phyloP scores from a whole-genome alignment of 139 green algal genomes.

The Astrephomene gubernaculifera region DNA sequence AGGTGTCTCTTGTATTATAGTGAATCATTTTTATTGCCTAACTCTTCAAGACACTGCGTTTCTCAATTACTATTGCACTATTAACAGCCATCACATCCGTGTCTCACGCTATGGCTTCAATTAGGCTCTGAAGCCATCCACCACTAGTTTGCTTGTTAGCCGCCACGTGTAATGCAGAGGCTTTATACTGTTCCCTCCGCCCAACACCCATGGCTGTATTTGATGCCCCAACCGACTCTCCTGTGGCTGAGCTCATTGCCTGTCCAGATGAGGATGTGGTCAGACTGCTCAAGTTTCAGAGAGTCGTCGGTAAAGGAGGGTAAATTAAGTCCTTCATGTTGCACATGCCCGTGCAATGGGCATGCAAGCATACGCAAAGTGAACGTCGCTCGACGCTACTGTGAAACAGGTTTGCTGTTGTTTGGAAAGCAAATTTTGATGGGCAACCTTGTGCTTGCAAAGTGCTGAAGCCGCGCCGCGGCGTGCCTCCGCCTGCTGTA shows the following conservation, averaged over 20 bases:
- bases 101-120: too few species aligned
- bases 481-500: background rate
- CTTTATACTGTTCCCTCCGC: too few species aligned
- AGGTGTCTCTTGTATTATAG: too few species aligned
- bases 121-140: too few species aligned
- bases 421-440: constrained; percentile 2
- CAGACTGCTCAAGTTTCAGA: background rate
- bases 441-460: constrained; percentile 2
- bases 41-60: too few species aligned
- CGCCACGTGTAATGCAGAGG: too few species aligned
- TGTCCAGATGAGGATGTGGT: background rate
- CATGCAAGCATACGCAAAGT: background rate
- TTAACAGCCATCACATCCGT: too few species aligned
- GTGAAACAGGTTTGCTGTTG: constrained; percentile 13
- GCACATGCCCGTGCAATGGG: background rate
- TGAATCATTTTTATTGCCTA: too few species aligned
- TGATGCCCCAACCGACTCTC: background rate
- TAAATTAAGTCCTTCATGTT: background rate
- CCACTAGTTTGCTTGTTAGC: too few species aligned
- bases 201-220: constrained; percentile 25
- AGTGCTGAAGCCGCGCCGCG: constrained; percentile 9
- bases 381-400: too few species aligned
- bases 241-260: background rate
- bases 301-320: constrained; percentile 18
- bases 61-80: too few species aligned